Evolutionary conservation across 169 alveolate species (phyloP), one percentile per base, ranked within the genome.

Genomic region (Eimeria praecox): DNA sequence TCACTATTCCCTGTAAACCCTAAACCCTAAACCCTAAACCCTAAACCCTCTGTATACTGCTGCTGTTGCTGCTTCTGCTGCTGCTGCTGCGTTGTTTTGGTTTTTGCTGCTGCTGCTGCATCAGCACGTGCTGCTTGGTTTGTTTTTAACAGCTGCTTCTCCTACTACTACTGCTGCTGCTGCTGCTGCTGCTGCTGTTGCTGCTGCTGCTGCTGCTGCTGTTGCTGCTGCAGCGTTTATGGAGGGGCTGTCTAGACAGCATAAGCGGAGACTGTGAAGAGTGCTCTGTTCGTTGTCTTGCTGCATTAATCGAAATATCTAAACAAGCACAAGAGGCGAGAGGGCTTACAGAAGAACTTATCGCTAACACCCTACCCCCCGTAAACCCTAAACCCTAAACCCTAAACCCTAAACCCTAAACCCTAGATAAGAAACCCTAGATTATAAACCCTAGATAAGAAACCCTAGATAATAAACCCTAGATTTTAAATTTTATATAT

Each of bases 161-260:
- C 44, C 73, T 54, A 40, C 69, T 30, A 38, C 59, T 35, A 22
- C 92, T 52, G 80, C 90, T 44, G 22, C 35, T 27, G 54, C 33
- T 69, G 88, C 95, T 40, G 64, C 69, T 40, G 42, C 56, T 66
- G 87, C 56, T 71, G 40, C 89, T 44, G 59, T n/a, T 59, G 12
- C 6, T 42, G 77, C 52, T 46, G 42, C 75, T 35, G 54, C 14
- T 90, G 88, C 95, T 66, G 82, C 69, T 66, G 83, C 56, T 66
- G 94, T 40, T 71, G 80, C 89, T 66, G 75, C 78, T 90, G 64
- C 95, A 92, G 95, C 88, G 59, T 14, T 27, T 92, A 30, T 85
- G 91, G 54, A 16, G 78, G 38, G 73, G 82, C 73, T 92, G 95
- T 35, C 69, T 75, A 35, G 54, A 27, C 30, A 75, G 54, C 20